Conservation (phyloP, 1,139 yeast species). For the Yamadazyma atlantica region DNA sequence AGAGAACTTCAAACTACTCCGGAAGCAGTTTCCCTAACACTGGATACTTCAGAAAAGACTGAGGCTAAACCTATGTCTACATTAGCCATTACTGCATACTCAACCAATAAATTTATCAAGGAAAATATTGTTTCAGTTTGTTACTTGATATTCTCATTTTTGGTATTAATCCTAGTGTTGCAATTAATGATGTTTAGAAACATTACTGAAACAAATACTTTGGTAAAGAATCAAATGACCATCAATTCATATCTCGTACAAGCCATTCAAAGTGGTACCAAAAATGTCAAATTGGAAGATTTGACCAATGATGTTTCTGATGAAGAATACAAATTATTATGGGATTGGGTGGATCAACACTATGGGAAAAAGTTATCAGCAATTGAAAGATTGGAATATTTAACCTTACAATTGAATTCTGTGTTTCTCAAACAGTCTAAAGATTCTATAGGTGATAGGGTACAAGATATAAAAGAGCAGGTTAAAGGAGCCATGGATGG, state of each 20-base stretch:
- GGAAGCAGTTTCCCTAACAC: neutral
- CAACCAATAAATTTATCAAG: conserved; percentile 14
- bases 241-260: conserved; percentile 22
- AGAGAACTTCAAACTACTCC: conserved; percentile 3
- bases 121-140: conserved; percentile 19
- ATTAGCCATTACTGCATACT: conserved; percentile 5
- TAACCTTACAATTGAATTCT: conserved; percentile 21
- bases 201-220: conserved; percentile 25
- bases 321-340: conserved; percentile 12
- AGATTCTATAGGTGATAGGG: conserved; percentile 10
- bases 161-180: conserved; percentile 22
- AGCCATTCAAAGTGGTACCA: conserved; percentile 8
- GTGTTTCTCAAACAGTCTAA: conserved; percentile 9
- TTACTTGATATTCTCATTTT: conserved; percentile 21
- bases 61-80: conserved; percentile 3
- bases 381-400: conserved; percentile 24
- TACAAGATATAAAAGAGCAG: conserved; percentile 16
- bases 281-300: conserved; percentile 7
- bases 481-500: conserved; percentile 11
- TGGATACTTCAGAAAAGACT: neutral
- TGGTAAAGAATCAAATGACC: conserved; percentile 26
- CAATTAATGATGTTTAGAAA: conserved; percentile 23
- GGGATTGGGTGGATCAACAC: conserved; percentile 25
- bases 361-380: conserved; percentile 20
- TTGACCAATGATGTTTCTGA: conserved; percentile 2